Evolutionary conservation across 495 filamentous ascomycete genomes (phyloP).

Genomic region (Pseudomonodictys pantanalensis): DNA sequence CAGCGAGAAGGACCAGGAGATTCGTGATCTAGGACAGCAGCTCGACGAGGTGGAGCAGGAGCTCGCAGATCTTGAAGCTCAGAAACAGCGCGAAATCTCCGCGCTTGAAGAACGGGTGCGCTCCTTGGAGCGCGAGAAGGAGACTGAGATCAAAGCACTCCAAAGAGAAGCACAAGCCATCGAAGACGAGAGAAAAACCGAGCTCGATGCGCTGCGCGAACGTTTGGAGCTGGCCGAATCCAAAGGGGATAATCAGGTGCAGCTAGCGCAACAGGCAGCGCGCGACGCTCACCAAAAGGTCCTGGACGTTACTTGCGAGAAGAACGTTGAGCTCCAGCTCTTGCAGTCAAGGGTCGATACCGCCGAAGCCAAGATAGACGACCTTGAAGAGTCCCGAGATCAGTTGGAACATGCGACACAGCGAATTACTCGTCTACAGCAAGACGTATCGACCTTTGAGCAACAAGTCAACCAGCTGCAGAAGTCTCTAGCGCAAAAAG

Average conservation of each 20-base stretch:
- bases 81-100: conserved; percentile 29
- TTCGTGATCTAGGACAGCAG: conserved; percentile 49
- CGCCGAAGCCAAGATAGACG: conserved; percentile 28
- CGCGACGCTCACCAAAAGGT: conserved; percentile 34
- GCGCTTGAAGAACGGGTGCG: conserved; percentile 26
- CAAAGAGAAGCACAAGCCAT: conserved; percentile 29
- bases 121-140: conserved; percentile 23
- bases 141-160: conserved; percentile 31
- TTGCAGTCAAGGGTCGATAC: conserved; percentile 31
- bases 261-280: conserved; percentile 37
- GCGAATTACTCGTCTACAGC: conserved; percentile 22
- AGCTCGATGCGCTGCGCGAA: conserved; percentile 32
- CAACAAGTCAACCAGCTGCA: conserved; percentile 29
- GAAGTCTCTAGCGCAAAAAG: conserved; percentile 7
- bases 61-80: conserved; percentile 27
- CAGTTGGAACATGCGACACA: conserved; percentile 22
- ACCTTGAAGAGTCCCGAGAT: conserved; percentile 26
- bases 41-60: conserved; percentile 45
- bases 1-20: conserved; percentile 46
- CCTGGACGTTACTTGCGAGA: conserved; percentile 30
- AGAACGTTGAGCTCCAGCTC: conserved; percentile 31
- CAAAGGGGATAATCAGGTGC: conserved; percentile 35
- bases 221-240: conserved; percentile 34
- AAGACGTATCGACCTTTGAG: conserved; percentile 15
- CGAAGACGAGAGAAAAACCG: conserved; percentile 24